These are phyloP conservation scores for Bocquillonia castaneifolia DNA, from an alignment of 441 rosid genomes.

Conservation along the genomic window DNA sequence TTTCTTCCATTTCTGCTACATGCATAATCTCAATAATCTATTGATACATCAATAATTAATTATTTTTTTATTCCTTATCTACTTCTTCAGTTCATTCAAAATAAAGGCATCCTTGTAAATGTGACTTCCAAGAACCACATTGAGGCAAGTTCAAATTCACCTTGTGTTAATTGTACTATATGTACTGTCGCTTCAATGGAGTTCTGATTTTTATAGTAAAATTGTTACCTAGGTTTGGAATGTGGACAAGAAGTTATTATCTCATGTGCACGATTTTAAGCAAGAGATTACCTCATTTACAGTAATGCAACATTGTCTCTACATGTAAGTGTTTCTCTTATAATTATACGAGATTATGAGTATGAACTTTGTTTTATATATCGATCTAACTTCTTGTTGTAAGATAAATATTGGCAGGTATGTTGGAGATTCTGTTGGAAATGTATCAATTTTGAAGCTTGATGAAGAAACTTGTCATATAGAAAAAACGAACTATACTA, in stretches of 20 bases:
- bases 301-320: slow-evolving; percentile 55
- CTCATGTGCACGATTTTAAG: slow-evolving; percentile 44
- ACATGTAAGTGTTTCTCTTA: slow-evolving; percentile 51
- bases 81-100: slow-evolving; percentile 56
- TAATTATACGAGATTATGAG: not conserved
- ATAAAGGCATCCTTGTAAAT: slow-evolving; percentile 67
- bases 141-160: slow-evolving; percentile 50
- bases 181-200: not conserved
- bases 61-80: not conserved
- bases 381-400: slow-evolving; percentile 10
- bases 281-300: slow-evolving; percentile 60
- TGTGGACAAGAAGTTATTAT: slow-evolving; percentile 57
- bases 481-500: slow-evolving; percentile 53
- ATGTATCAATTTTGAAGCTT: slow-evolving; percentile 60
- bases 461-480: slow-evolving; percentile 43
- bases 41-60: not conserved
- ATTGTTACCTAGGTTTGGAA: slow-evolving; percentile 66
- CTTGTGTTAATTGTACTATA: slow-evolving; percentile 1
- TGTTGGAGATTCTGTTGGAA: slow-evolving; percentile 75
- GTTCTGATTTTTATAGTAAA: slow-evolving; percentile 21
- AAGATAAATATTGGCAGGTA: slow-evolving; percentile 45
- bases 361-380: not conserved
- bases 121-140: slow-evolving; percentile 63
- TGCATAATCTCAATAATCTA: not conserved
- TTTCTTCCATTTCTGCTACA: not conserved